phyloP scores from a whole-genome alignment of 2,329 filamentous ascomycete species.

The Colletotrichum sp. region DNA sequence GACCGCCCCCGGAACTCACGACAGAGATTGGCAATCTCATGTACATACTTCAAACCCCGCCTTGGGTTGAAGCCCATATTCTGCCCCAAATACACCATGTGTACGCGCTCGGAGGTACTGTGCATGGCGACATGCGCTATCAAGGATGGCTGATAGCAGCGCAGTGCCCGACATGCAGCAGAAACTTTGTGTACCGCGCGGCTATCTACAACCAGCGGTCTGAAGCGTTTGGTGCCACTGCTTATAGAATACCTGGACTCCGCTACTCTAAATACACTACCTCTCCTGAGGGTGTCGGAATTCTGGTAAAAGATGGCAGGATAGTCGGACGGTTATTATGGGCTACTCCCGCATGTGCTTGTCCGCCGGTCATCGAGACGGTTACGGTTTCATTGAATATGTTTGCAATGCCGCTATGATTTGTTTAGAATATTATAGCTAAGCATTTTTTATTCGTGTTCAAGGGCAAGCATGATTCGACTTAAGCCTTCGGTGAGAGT shows the following conservation, averaged over 20 bases:
- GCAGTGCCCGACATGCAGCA: not conserved
- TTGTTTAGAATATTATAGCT: accelerated
- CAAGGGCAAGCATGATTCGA: not conserved
- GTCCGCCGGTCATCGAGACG: not conserved
- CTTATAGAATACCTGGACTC: not conserved
- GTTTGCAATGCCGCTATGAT: not conserved
- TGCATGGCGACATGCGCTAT: not conserved
- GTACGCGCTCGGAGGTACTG: not conserved
- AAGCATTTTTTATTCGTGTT: not conserved
- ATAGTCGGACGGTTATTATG: not conserved
- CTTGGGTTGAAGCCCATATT: not conserved
- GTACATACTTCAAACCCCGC: not conserved
- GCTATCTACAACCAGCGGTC: not conserved
- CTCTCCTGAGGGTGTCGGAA: not conserved
- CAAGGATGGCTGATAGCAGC: not conserved
- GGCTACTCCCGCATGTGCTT: not conserved
- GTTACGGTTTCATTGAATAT: not conserved
- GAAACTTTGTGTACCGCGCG: not conserved
- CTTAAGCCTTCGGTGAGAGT: not conserved
- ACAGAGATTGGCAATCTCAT: not conserved
- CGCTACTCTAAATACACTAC: not conserved
- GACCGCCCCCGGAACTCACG: accelerated
- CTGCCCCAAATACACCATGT: not conserved
- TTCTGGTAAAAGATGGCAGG: not conserved
- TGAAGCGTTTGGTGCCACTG: not conserved